Conservation (phyloP, 208 protist species). For the Acanthamoeba divionensis region DNA sequence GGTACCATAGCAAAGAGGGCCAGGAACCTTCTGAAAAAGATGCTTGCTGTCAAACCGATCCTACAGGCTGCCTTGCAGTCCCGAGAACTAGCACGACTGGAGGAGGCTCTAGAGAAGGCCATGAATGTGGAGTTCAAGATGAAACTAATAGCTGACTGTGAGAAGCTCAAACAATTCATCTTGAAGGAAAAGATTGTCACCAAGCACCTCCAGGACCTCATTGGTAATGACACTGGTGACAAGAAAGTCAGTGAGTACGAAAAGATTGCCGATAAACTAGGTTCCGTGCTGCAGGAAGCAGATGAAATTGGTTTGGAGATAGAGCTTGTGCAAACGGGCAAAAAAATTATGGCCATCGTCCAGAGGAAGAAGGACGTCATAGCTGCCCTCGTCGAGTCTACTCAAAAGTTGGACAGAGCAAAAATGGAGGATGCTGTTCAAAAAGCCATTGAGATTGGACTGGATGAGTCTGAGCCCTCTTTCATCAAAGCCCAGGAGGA, state of each 20-base stretch:
- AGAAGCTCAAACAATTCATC: slow-evolving; percentile 10
- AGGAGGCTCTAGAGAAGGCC: background rate
- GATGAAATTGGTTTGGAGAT: background rate
- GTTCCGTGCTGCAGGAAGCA: background rate
- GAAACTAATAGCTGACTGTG: background rate
- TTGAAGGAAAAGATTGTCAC: slow-evolving; percentile 7
- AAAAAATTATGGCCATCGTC: background rate
- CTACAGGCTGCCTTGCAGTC: background rate
- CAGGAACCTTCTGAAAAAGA: background rate
- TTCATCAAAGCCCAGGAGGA: background rate
- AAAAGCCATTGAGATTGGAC: background rate
- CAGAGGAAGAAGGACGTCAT: background rate
- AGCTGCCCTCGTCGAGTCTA: too few relatives aligned
- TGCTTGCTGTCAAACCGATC: background rate
- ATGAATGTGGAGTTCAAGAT: slow-evolving; percentile 25
- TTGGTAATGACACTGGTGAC: too few relatives aligned
- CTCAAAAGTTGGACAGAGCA: background rate
- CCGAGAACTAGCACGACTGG: background rate
- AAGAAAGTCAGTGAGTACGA: too few relatives aligned
- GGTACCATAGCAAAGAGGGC: too few relatives aligned
- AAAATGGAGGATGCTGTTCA: background rate
- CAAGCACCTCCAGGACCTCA: background rate
- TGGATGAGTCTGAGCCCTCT: background rate
- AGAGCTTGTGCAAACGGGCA: background rate
- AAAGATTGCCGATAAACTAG: background rate